Base-by-base conservation (phyloP, 495 filamentous ascomycete genomes). In the Aspergillus funiculosus region DNA sequence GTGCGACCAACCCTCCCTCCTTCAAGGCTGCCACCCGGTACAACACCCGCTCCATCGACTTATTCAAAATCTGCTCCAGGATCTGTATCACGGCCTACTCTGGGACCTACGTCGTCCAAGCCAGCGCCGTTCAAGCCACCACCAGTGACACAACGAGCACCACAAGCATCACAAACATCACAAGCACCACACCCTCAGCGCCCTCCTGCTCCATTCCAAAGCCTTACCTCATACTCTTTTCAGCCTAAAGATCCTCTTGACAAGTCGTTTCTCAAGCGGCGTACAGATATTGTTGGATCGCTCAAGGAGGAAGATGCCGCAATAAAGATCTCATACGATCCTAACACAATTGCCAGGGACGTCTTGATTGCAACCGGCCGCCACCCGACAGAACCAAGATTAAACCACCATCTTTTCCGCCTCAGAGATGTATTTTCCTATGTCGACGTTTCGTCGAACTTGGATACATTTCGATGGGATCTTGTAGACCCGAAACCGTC, bases 391-490 rank as follows among this genome's bases (percentile, higher is more conserved):
- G 73, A 79, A 52, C 58, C 66, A 3, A 41, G 51, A 5, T 52
- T 88, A 13, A 88, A 88, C 50, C 60, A 67, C 31, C 83, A 86
- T 61, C 61, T 86, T 14, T 59, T 73, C 4, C 31, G 53, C 5
- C 49, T 86, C 2, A 69, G 62, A 15, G 48, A 60, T 3, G 61
- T 47, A 3, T 66, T 82, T 24, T 26, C 45, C 3, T 52, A 59
- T n/a, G 56, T 82, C 1, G 64, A 66, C 41, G 39, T 49, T 27
- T 53, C 56, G 9, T 63, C 68, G 6, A 81, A 88, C 57, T 54
- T 87, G 9, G 59, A 59, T n/a, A 85, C 80, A 0, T 66, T 88
- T 17, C 62, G 73, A 22, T 88, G 84, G 84, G 83, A 86, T 59
- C 36, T 83, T 11, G 67, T 87, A 2, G 83, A 87, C 57, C 35